These are phyloP conservation scores for Mortierella antarctica DNA, from an alignment of 192 early-diverging fungal genomes.

Conservation along the genomic window DNA sequence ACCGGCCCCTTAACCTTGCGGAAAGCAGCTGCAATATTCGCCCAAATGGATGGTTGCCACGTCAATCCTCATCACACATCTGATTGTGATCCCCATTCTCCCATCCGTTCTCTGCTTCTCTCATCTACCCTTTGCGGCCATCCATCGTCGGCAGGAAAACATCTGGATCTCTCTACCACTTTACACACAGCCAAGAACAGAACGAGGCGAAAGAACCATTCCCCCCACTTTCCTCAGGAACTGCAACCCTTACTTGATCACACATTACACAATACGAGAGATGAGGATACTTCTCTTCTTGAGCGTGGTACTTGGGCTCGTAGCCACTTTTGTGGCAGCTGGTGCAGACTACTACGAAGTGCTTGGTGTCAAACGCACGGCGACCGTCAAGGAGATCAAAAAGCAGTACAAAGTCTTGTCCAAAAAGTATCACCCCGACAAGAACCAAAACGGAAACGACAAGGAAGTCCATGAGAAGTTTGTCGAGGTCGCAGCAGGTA, in stretches of 20 bases:
- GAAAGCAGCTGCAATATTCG: too few species aligned
- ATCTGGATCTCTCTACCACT: background rate
- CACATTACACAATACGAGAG: background rate
- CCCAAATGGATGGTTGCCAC: too few species aligned
- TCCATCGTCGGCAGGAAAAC: background rate
- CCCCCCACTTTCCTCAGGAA: background rate
- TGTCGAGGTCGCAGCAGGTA: constrained; percentile 86
- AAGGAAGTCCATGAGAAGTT: constrained; percentile 89
- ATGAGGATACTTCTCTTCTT: constrained; percentile 39
- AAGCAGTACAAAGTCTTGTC: constrained; percentile 93
- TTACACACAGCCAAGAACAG: background rate
- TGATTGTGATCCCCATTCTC: too few species aligned
- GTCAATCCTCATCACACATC: too few species aligned
- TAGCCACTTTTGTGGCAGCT: constrained; percentile 28
- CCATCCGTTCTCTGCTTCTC: too few species aligned
- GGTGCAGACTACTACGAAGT: constrained; percentile 87
- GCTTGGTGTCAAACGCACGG: constrained; percentile 84
- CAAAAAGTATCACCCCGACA: constrained; percentile 89
- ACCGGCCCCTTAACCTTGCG: too few species aligned
- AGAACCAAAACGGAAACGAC: constrained; percentile 82
- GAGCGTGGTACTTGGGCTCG: constrained; percentile 19
- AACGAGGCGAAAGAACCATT: background rate
- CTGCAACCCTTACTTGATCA: too few species aligned
- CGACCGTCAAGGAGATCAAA: constrained; percentile 89
- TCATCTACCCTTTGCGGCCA: too few species aligned